Conservation (phyloP, 768 basidiomycete genomes). For the Phlebiopsis gigantea region DNA sequence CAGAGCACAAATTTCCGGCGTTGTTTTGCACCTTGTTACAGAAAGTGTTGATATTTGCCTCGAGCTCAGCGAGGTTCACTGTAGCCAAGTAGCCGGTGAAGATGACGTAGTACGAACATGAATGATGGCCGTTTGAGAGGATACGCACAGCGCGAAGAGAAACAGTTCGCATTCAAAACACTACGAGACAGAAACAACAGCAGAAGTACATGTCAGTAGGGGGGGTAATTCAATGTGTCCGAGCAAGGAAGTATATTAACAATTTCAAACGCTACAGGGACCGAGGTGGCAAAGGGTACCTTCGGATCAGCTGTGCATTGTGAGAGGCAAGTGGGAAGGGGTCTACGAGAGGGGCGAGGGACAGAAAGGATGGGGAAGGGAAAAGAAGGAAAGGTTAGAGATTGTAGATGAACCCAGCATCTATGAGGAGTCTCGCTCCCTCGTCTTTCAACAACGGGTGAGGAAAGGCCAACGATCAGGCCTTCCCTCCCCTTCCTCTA, state of each 20-base stretch:
- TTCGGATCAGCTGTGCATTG: conserved; percentile 19
- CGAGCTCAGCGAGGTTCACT: no score
- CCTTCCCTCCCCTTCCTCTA: conserved; percentile 51
- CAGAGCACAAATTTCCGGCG: background rate
- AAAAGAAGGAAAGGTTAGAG: conserved; percentile 12
- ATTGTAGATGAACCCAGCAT: conserved; percentile 22
- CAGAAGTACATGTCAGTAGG: background rate
- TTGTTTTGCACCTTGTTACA: no score
- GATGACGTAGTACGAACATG: background rate
- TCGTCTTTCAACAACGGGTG: conserved; percentile 7
- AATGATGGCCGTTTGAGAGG: background rate
- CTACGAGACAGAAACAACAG: background rate
- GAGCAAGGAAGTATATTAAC: background rate
- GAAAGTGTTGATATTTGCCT: no score
- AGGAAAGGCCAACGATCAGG: conserved; percentile 32
- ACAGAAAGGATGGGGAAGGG: conserved; percentile 3
- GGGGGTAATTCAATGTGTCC: background rate
- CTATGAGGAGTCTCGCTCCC: conserved; percentile 17
- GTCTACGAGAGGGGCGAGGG: background rate
- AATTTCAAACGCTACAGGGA: background rate
- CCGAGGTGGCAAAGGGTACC: background rate
- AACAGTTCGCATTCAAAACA: background rate
- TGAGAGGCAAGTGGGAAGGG: background rate
- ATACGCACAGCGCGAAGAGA: background rate
- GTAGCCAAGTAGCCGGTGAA: background rate